Evolutionary conservation across 2,329 filamentous ascomycete genomes (phyloP), one percentile per base, ranked within the genome.

Genomic region (Coniella vitis): DNA sequence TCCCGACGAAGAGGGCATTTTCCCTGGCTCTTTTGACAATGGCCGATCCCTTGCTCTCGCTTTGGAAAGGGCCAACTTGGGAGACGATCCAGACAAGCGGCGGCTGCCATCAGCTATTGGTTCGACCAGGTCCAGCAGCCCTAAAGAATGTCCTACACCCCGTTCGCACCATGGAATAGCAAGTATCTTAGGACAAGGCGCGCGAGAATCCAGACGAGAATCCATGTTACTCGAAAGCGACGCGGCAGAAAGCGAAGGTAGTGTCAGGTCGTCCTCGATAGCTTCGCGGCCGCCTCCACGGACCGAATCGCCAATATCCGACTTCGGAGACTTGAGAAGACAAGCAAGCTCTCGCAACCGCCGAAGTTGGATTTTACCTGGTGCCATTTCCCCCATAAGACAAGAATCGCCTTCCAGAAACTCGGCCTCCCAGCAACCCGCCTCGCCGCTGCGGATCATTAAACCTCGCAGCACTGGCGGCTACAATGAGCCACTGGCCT

Each of bases 261-360:
- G 90, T 63, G 76, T 90, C 47, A 81, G 86, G 38, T 97, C 91
- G 1, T 80, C 81, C 2, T 94, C 90, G 0, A 72, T 86, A 4
- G 71, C 88, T 43, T 85, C 87, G 4, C 77, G 82, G 10, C 70
- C 71, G 31, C 81, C 81, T 10, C 73, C 82, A 39, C 78, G 90
- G 55, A 90, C 87, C 1, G 90, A 96, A 53, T 98, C 93, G 1
- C 93, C 93, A 2, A 85, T 88, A 17, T 94, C 90, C 4, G 93
- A 97, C 53, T 82, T 90, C 60, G 83, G 86, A 45, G 78, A 81
- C 56, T 71, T 95, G 19, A 79, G 84, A 54, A 79, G 88, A 51
- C 83, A 87, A 41, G 81, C 86, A 29, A 91, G 87, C 62, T 84
- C 86, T 37, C 79, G 86, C 53, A 90, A 97, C 56, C 83, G 93